Conservation (phyloP, 1,139 yeast genomes). For the Debaryomycetaceae sp. region DNA sequence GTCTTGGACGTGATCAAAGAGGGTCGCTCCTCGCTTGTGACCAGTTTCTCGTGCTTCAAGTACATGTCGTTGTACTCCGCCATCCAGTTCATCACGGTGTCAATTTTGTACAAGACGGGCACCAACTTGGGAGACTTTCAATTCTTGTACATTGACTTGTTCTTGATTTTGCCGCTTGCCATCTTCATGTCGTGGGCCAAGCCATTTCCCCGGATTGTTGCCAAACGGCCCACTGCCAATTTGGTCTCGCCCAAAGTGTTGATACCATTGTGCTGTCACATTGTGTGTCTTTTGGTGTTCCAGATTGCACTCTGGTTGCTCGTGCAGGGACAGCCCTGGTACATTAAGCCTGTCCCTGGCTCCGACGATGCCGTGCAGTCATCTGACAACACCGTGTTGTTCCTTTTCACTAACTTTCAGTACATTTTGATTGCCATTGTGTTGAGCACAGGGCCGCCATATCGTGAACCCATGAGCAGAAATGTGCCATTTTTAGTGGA, state of each 20-base stretch:
- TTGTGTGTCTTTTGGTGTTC: slow-evolving; percentile 53
- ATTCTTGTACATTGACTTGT: slow-evolving; percentile 86
- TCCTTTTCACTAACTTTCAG: slow-evolving; percentile 80
- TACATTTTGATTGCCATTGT: slow-evolving; percentile 80
- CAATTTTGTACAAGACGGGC: slow-evolving; percentile 81
- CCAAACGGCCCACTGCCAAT: slow-evolving; percentile 89
- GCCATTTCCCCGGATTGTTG: slow-evolving; percentile 58
- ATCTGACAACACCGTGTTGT: slow-evolving; percentile 84
- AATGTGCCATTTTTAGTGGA: slow-evolving; percentile 72
- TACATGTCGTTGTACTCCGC: slow-evolving; percentile 97
- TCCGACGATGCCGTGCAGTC: slow-evolving; percentile 81
- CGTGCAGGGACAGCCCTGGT: slow-evolving; percentile 67
- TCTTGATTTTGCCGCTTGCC: slow-evolving; percentile 88
- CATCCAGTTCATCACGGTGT: slow-evolving; percentile 85
- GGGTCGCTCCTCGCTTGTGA: slow-evolving; percentile 91
- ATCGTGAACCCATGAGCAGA: slow-evolving; percentile 67
- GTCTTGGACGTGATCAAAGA: slow-evolving; percentile 87
- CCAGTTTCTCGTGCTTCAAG: slow-evolving; percentile 95
- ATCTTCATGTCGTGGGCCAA: slow-evolving; percentile 97
- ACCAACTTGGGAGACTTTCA: slow-evolving; percentile 97
- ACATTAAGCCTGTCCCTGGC: slow-evolving; percentile 75
- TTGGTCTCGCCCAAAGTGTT: slow-evolving; percentile 84
- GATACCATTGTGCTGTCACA: slow-evolving; percentile 74
- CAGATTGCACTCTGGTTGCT: slow-evolving; percentile 66
- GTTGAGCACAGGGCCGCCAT: slow-evolving; percentile 92